Conservation (phyloP, 257 asterid genomes). For the Solanum paucissectum region DNA sequence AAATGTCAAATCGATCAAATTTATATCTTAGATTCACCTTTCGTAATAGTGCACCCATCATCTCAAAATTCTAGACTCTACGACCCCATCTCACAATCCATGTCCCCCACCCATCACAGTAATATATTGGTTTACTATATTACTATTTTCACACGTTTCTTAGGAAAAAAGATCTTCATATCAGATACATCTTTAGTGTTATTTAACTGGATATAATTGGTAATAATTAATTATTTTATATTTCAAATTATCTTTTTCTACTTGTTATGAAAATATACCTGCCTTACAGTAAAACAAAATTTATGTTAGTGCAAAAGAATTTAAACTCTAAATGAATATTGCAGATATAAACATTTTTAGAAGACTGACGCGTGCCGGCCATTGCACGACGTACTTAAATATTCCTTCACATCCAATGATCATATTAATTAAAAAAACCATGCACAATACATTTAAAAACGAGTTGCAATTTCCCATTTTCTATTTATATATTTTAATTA, state of each 20-base stretch:
- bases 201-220: not conserved
- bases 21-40: too few relatives aligned
- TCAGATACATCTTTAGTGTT: not conserved
- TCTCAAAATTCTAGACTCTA: fast-evolving
- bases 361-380: not conserved
- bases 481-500: not conserved
- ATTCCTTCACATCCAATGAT: not conserved
- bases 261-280: not conserved
- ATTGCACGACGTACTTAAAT: not conserved
- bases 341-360: not conserved
- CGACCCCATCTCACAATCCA: fast-evolving
- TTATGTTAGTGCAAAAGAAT: not conserved
- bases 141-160: not conserved
- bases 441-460: slow-evolving; percentile 2
- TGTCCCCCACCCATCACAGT: not conserved
- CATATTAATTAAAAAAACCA: not conserved
- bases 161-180: not conserved
- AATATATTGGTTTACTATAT: too few relatives aligned
- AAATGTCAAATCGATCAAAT: too few relatives aligned
- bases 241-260: not conserved
- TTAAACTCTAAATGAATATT: not conserved
- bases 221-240: not conserved
- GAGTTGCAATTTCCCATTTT: not conserved
- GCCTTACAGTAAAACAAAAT: not conserved
- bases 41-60: fast-evolving